Conservation (phyloP, 2,329 filamentous ascomycete species). For the Microcyclosporella mali region DNA sequence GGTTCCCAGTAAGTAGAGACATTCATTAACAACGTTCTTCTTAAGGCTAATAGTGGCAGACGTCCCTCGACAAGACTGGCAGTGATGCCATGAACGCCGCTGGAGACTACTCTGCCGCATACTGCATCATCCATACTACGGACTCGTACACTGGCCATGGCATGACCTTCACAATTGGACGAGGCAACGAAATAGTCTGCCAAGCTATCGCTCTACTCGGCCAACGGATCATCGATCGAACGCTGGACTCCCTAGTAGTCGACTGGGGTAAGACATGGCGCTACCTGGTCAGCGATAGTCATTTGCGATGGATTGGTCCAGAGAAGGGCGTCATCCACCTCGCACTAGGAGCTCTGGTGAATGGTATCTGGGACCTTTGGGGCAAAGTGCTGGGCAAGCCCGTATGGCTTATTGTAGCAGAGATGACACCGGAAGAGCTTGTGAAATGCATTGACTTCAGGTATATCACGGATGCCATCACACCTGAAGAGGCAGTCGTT, state of each 20-base stretch:
- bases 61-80: constrained; percentile 93
- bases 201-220: constrained; percentile 73
- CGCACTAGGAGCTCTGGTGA: constrained; percentile 75
- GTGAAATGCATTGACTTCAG: constrained; percentile 87
- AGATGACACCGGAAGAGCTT: constrained; percentile 83
- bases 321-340: constrained; percentile 94
- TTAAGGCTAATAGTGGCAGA: constrained; percentile 35
- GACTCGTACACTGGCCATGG: constrained; percentile 70
- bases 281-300: constrained; percentile 82
- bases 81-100: constrained; percentile 96
- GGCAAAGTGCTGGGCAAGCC: constrained; percentile 79
- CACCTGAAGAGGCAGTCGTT: constrained; percentile 70
- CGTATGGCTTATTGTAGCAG: constrained; percentile 82
- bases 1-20: constrained; percentile 2
- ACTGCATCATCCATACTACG: constrained; percentile 75
- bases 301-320: constrained; percentile 88
- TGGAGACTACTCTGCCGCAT: constrained; percentile 88
- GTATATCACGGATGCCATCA: constrained; percentile 91
- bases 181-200: constrained; percentile 89
- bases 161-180: constrained; percentile 82
- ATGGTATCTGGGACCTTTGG: constrained; percentile 95
- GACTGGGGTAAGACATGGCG: constrained; percentile 89
- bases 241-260: constrained; percentile 67
- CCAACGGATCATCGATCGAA: constrained; percentile 67
- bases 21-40: neutral